Percentiles rank a stretch among this genome's conserved stretches.
Conservation (phyloP, 257 asterid genomes). For the Sherardia arvensis region DNA sequence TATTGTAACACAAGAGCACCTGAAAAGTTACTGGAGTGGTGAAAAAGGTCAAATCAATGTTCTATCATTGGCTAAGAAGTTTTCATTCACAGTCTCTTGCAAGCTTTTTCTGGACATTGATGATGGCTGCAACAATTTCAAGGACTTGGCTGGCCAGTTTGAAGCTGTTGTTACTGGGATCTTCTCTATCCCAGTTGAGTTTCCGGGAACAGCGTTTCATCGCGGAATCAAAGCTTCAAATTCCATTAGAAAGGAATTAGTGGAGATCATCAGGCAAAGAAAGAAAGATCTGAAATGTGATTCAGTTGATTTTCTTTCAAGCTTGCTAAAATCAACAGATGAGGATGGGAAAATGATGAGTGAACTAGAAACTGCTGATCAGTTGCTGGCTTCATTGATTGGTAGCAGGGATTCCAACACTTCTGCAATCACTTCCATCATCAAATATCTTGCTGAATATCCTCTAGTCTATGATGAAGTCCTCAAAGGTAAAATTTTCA, state of each 20-base stretch:
- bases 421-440: constrained; percentile 2
- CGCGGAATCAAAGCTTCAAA: background rate
- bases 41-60: background rate
- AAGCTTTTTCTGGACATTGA: background rate
- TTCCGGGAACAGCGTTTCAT: background rate
- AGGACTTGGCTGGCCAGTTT: background rate
- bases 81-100: background rate
- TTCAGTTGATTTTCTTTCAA: background rate
- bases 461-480: constrained; percentile 5
- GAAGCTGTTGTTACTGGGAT: background rate
- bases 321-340: background rate
- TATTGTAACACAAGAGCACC: background rate
- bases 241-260: background rate
- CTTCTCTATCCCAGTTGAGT: background rate
- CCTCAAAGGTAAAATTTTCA: background rate
- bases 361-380: constrained; percentile 5
- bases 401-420: constrained; percentile 5
- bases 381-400: background rate
- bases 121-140: background rate
- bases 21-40: background rate
- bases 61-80: constrained; percentile 1
- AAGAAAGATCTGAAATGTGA: background rate
- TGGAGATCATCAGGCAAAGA: background rate
- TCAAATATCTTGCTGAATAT: constrained; percentile 7
- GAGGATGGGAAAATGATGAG: background rate